These are phyloP conservation scores for Incumbomyces lentus DNA, from an alignment of 2,329 filamentous ascomycete genomes.

Conservation along the genomic window DNA sequence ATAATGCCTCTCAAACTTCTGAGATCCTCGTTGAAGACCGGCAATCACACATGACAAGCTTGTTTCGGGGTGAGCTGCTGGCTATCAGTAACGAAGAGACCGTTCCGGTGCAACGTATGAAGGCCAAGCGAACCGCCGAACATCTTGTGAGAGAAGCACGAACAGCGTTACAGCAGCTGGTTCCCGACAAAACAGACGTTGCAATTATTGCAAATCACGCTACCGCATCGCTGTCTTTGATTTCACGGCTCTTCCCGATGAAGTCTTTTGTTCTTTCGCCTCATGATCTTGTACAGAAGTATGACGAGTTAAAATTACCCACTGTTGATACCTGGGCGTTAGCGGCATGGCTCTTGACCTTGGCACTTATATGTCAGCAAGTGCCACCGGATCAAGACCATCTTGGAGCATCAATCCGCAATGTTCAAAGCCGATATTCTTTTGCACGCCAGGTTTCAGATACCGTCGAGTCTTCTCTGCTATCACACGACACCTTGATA, in stretches of 20 bases:
- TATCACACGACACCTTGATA: conserved; percentile 24
- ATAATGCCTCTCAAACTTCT: conserved; percentile 5
- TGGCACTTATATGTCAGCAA: conserved; percentile 11
- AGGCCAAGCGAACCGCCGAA: conserved; percentile 1
- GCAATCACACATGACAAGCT: conserved; percentile 8
- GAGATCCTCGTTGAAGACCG: conserved; percentile 10
- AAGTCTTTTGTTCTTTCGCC: conserved; percentile 8
- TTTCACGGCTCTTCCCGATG: conserved; percentile 6
- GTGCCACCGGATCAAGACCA: not conserved
- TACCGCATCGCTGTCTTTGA: not conserved
- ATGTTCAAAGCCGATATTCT: not conserved
- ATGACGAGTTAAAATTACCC: conserved; percentile 6
- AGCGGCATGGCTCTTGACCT: conserved; percentile 11
- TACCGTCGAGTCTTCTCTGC: conserved; percentile 6
- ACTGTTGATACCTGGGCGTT: conserved; percentile 9
- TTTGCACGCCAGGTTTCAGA: conserved; percentile 10
- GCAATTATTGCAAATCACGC: conserved; percentile 3
- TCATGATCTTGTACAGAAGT: conserved; percentile 8
- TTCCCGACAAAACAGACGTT: conserved; percentile 8
- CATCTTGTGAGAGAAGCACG: conserved; percentile 9
- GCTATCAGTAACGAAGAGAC: conserved; percentile 1
- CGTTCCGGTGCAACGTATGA: not conserved
- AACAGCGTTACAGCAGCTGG: conserved; percentile 9
- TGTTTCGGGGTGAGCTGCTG: conserved; percentile 13
- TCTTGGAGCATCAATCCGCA: not conserved